A percentile compares a stretch with the other conserved stretches of the same genome.
Conservation (phyloP, 208 protist species). For the Trypanosoma congolense region DNA sequence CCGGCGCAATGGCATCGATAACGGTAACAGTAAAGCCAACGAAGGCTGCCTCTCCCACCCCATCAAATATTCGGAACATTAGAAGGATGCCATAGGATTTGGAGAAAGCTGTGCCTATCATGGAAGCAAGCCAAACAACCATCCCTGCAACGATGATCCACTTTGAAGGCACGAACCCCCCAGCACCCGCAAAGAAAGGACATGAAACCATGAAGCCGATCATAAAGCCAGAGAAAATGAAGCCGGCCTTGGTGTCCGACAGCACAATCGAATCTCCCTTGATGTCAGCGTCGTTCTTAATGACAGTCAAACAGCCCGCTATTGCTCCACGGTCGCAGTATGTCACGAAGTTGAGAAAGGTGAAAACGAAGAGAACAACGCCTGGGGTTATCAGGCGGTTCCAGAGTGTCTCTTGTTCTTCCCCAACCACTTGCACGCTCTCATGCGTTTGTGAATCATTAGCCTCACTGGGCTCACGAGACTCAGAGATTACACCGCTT, state of each 20-base stretch:
- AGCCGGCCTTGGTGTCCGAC: constrained; percentile 46
- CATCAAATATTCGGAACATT: constrained; percentile 48
- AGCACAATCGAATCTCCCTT: constrained; percentile 6
- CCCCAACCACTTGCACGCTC: neutral
- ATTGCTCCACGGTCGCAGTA: constrained; percentile 82
- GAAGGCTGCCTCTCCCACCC: constrained; percentile 81
- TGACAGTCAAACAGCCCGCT: constrained; percentile 33
- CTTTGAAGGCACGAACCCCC: constrained; percentile 26
- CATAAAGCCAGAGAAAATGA: constrained; percentile 75
- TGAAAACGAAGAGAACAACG: constrained; percentile 50
- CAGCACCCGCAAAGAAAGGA: constrained; percentile 60
- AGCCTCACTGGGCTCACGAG: too few relatives aligned
- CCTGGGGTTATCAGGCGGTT: constrained; percentile 23
- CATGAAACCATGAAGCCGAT: constrained; percentile 69
- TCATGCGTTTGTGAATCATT: constrained; percentile 1
- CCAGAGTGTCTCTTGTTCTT: neutral
- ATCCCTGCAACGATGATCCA: constrained; percentile 55
- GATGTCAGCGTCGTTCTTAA: constrained; percentile 38
- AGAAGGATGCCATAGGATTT: constrained; percentile 49
- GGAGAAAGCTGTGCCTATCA: constrained; percentile 39
- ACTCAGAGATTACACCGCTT: too few relatives aligned
- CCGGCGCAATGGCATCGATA: constrained; percentile 77
- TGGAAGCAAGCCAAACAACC: constrained; percentile 47
- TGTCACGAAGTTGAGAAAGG: constrained; percentile 66
- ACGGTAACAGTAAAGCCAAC: constrained; percentile 75